Evolutionary conservation across 2,329 filamentous ascomycete species (phyloP).

Genomic region (Scedosporium aurantiacum): DNA sequence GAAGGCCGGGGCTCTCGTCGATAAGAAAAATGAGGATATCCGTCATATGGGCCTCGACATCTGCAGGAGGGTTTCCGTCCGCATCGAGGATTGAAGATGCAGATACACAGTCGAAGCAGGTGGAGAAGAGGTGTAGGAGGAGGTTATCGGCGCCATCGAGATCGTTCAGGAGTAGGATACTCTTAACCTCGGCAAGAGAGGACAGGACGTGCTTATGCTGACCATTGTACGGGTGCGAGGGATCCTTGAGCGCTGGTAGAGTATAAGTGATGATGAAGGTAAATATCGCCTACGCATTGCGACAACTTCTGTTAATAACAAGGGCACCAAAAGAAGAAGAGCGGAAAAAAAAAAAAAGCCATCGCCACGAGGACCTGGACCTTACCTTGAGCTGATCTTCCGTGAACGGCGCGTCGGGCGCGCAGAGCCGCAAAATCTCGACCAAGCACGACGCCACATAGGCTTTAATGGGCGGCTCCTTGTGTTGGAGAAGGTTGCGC

Average conservation of each 20-base stretch:
- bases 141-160: conserved; percentile 72
- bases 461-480: conserved; percentile 86
- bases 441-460: conserved; percentile 83
- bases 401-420: conserved; percentile 90
- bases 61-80: conserved; percentile 79
- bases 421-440: conserved; percentile 84
- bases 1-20: conserved; percentile 71
- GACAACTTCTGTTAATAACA: background rate
- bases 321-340: background rate
- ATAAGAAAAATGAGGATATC: conserved; percentile 75
- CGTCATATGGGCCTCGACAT: conserved; percentile 87
- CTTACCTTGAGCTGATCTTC: conserved; percentile 77
- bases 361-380: conserved; percentile 4
- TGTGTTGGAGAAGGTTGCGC: conserved; percentile 75
- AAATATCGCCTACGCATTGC: conserved; percentile 67
- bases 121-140: conserved; percentile 70
- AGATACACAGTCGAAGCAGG: conserved; percentile 86
- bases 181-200: conserved; percentile 87
- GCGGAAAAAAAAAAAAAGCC: background rate
- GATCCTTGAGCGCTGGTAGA: conserved; percentile 74
- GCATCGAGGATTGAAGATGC: conserved; percentile 61
- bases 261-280: conserved; percentile 74
- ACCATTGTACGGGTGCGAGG: conserved; percentile 78
- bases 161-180: conserved; percentile 82
- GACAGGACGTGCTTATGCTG: conserved; percentile 87